A percentile compares a stretch with the other conserved stretches of the same genome.
Evolutionary conservation across 1,284 basidiomycete genomes (phyloP).

Genomic region (Trichosporon ovoides): DNA sequence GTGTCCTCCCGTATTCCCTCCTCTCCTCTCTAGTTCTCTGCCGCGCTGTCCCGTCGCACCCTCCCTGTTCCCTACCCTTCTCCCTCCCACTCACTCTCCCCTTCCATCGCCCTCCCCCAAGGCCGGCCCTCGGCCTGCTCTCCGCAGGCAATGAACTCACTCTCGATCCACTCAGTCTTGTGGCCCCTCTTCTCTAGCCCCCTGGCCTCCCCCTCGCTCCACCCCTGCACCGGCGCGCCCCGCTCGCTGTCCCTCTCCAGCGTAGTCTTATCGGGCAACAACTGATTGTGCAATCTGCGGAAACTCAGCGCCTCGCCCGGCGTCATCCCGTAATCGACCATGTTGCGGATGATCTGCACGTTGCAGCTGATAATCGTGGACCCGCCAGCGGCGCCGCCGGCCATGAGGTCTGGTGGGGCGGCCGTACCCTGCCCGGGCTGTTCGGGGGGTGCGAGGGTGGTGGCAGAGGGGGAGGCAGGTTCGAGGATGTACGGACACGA

Average conservation of each 20-base stretch:
- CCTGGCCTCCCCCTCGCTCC: slow-evolving; percentile 21
- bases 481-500: slow-evolving; percentile 40
- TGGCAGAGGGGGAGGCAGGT: too few species aligned
- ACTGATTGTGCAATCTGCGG: slow-evolving; percentile 40
- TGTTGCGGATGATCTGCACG: slow-evolving; percentile 32
- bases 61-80: too few species aligned
- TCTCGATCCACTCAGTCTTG: slow-evolving; percentile 26
- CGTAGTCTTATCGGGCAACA: slow-evolving; percentile 32
- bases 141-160: slow-evolving; percentile 17
- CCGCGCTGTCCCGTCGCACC: too few species aligned
- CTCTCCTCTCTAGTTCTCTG: too few species aligned
- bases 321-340: slow-evolving; percentile 30
- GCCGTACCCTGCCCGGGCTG: too few species aligned
- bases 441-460: too few species aligned
- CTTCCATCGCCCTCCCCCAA: too few species aligned
- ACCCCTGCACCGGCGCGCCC: slow-evolving; percentile 25
- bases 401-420: slow-evolving; percentile 16
- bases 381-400: slow-evolving; percentile 42
- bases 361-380: slow-evolving; percentile 43
- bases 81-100: too few species aligned
- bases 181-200: slow-evolving; percentile 30
- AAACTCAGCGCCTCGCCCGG: slow-evolving; percentile 28
- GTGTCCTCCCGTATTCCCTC: too few species aligned
- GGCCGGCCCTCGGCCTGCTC: too few species aligned
- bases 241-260: slow-evolving; percentile 26